Base-by-base conservation (phyloP, 805 yeast genomes). In the Babjeviella inositovora region DNA sequence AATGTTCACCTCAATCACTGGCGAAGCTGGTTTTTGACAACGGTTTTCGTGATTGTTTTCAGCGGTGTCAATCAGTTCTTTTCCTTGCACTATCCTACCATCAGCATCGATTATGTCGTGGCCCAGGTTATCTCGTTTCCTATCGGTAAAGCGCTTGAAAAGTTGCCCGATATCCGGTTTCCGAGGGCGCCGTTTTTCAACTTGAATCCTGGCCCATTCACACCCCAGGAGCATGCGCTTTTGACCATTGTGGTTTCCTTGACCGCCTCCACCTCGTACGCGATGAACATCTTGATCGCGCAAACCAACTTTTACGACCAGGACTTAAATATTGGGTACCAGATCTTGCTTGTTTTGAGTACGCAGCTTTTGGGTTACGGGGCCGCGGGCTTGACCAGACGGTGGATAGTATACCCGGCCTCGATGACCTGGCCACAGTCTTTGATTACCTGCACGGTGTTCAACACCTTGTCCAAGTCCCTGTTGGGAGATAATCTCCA, bases 391-490 rank as follows among this genome's bases (percentile, higher is more conserved):
- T 25, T 74, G 27, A 51, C 63, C 19, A 53, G 74, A 32, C 57
- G 63, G 32, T 51, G 70, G 16, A 53, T 75, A 30, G 72, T 75
- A 9, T 62, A 62, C 28, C 75, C 82, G 5, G 59, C 72, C 5
- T 50, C 67, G n/a, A 64, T 71, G 45, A 57, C 73, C 23, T 77
- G 85, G 85, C 87, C 87, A 4, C 44, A 65, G 2, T 62, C 61
- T 35, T 53, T 76, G 39, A 76, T 71, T 24, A 55, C 71, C 4
- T 38, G 68, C 13, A 69, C 76, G 12, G 58, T 71, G 32, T 43
- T 42, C 25, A 32, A 34, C 19, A 47, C 48, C 4, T 54, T 64
- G 48, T 51, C 65, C 37, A 57, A 61, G 45, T 52, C 70, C 43
- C 59, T 52, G 44, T 30, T 57, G 38, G 47, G 59, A 31, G 53